Conservation (phyloP, 1,284 basidiomycete genomes). For the Boletus mariae region DNA sequence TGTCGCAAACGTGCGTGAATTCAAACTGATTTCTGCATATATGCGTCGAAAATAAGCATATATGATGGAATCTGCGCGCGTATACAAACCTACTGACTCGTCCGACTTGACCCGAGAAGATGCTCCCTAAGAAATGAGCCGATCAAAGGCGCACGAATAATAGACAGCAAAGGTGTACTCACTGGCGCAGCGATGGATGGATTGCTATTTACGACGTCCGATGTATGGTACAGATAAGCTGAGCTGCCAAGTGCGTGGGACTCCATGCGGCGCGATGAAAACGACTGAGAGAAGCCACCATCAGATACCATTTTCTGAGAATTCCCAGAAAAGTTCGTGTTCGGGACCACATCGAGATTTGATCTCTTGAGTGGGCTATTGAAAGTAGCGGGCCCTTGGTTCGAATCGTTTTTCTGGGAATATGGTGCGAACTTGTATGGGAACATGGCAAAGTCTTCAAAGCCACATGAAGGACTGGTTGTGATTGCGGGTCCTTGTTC, state of each 20-base stretch:
- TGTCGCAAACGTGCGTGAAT: conserved; percentile 1
- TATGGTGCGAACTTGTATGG: conserved; percentile 20
- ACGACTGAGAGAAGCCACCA: conserved; percentile 7
- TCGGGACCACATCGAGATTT: conserved; percentile 6
- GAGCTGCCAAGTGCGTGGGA: conserved; percentile 7
- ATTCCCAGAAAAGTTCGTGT: conserved; percentile 9
- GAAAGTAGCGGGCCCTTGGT: conserved; percentile 2
- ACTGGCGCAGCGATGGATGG: conserved; percentile 8
- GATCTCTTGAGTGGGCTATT: conserved; percentile 7
- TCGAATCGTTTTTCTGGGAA: conserved; percentile 12
- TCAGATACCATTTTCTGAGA: conserved; percentile 7
- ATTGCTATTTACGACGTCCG: conserved; percentile 8
- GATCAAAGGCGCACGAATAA: neutral
- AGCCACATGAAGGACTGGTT: neutral
- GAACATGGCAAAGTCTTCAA: conserved; percentile 8
- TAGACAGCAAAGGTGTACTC: neutral
- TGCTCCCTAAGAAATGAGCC: conserved; percentile 9
- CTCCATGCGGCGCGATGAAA: conserved; percentile 14
- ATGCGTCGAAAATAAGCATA: conserved; percentile 8
- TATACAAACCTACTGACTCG: conserved; percentile 25
- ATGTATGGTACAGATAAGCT: conserved; percentile 2
- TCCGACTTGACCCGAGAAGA: conserved; percentile 5
- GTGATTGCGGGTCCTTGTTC: neutral
- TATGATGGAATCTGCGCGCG: conserved; percentile 7
- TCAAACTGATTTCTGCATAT: conserved; percentile 13